Percentiles rank a stretch among this genome's conserved stretches.
Conservation (phyloP, 1,284 basidiomycete species). For the Malassezia dermatis region DNA sequence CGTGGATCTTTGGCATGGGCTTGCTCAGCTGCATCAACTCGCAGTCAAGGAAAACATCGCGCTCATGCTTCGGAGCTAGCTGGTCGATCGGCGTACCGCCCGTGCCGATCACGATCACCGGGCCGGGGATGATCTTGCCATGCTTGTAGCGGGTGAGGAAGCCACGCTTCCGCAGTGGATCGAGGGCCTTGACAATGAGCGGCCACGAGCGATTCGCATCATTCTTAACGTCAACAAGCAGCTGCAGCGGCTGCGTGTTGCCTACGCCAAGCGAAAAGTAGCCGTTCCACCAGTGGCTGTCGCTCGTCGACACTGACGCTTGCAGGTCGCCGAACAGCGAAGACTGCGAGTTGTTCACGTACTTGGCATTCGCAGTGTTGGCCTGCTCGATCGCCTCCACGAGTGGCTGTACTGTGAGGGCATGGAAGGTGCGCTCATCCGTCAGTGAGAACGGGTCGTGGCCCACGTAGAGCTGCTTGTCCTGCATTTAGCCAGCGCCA, state of each 20-base stretch:
- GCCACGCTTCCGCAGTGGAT: conserved; percentile 19
- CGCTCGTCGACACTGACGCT: conserved; percentile 11
- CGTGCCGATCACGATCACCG: conserved; percentile 26
- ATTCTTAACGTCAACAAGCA: conserved; percentile 32
- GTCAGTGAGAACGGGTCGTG: conserved; percentile 27
- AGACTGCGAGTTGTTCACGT: conserved; percentile 18
- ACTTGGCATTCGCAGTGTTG: conserved; percentile 20
- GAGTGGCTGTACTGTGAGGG: conserved; percentile 25
- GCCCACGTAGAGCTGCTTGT: conserved; percentile 28
- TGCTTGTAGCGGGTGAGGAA: conserved; percentile 25
- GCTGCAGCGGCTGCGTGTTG: conserved; percentile 22
- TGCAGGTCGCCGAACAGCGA: conserved; percentile 11
- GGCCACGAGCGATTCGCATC: conserved; percentile 24
- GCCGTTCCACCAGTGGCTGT: conserved; percentile 5
- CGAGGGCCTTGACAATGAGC: conserved; percentile 20
- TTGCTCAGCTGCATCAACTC: conserved; percentile 21
- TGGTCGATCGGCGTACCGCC: conserved; percentile 28
- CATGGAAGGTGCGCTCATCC: conserved; percentile 23
- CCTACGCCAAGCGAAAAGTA: conserved; percentile 24
- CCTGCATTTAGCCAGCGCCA: background rate
- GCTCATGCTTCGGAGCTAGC: conserved; percentile 12
- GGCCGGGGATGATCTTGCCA: conserved; percentile 21
- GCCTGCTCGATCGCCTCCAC: conserved; percentile 21
- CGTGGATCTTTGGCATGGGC: conserved; percentile 15
- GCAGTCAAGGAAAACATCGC: conserved; percentile 30